These are phyloP conservation scores for Chamaecyparis obtusa DNA, from an alignment of 75 land plant species.

Conservation along the genomic window DNA sequence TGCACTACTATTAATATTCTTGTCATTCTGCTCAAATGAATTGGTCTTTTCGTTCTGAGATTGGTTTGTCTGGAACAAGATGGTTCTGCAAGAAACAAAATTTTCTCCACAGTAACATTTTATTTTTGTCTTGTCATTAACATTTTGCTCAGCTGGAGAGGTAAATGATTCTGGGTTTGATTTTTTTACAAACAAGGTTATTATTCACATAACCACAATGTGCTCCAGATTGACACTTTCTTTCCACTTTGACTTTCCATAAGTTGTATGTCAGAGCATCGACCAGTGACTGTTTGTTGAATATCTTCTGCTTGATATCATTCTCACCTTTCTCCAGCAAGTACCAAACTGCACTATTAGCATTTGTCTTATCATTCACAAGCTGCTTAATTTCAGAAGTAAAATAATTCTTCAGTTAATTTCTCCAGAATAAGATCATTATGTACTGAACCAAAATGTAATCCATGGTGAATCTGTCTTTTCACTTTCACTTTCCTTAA, in stretches of 20 bases:
- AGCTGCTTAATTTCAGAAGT: no score
- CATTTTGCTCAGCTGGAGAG: background rate
- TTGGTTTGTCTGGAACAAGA: background rate
- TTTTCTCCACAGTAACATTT: background rate
- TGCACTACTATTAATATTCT: background rate
- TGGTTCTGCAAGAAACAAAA: background rate
- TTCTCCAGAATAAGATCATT: no score
- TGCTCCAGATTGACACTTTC: background rate
- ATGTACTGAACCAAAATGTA: no score
- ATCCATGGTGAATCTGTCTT: no score
- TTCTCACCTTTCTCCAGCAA: no score
- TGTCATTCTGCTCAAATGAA: background rate
- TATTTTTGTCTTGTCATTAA: background rate
- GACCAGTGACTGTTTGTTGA: no score
- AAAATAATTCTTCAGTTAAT: no score
- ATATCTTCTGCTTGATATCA: no score
- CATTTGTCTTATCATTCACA: no score
- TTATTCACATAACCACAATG: background rate
- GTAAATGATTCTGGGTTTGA: background rate
- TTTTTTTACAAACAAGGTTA: background rate
- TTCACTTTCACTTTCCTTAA: no score
- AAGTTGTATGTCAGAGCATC: background rate
- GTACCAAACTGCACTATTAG: no score
- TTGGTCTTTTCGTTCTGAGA: background rate
- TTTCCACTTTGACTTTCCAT: background rate